phyloP scores from a whole-genome alignment of 1,284 basidiomycete species.

The Ustilago hordei region DNA sequence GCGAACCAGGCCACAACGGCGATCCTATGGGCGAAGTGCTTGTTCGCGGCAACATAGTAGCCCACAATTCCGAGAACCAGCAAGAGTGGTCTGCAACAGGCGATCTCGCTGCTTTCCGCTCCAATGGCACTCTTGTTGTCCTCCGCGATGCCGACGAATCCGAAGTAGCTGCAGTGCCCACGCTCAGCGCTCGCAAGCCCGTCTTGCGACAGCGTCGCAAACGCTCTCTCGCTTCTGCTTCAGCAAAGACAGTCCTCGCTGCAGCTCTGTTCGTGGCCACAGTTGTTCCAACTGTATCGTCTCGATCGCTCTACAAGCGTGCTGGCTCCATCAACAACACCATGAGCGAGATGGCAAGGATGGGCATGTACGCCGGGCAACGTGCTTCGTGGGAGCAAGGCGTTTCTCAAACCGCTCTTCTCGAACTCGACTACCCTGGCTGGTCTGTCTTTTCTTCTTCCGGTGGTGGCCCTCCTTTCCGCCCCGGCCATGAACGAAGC shows the following conservation, averaged over 20 bases:
- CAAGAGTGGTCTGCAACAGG: conserved; percentile 56
- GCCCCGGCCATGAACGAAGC: conserved; percentile 30
- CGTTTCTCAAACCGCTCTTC: conserved; percentile 59
- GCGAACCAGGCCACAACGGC: conserved; percentile 23
- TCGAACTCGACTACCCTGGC: conserved; percentile 57
- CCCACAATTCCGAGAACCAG: conserved; percentile 3
- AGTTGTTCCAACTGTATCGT: conserved; percentile 11
- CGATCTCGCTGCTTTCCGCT: conserved; percentile 59
- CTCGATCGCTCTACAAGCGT: conserved; percentile 21
- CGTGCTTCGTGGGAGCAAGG: conserved; percentile 68
- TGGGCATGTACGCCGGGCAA: conserved; percentile 56
- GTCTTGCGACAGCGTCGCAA: conserved; percentile 32
- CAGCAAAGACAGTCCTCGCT: conserved; percentile 24
- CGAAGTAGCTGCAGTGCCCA: conserved; percentile 32
- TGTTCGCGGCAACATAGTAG: conserved; percentile 55
- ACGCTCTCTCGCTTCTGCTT: conserved; percentile 6
- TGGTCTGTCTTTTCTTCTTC: conserved; percentile 60
- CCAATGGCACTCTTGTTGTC: conserved; percentile 66
- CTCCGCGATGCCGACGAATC: conserved; percentile 45
- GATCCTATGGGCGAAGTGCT: conserved; percentile 61
- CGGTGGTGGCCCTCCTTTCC: conserved; percentile 48
- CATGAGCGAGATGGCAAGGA: conserved; percentile 51
- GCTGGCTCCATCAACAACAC: conserved; percentile 53
- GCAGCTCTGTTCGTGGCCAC: conserved; percentile 16
- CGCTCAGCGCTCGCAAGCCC: conserved; percentile 36